Evolutionary conservation across 345 rosid species (phyloP).

Genomic region (Populus pruinosa): DNA sequence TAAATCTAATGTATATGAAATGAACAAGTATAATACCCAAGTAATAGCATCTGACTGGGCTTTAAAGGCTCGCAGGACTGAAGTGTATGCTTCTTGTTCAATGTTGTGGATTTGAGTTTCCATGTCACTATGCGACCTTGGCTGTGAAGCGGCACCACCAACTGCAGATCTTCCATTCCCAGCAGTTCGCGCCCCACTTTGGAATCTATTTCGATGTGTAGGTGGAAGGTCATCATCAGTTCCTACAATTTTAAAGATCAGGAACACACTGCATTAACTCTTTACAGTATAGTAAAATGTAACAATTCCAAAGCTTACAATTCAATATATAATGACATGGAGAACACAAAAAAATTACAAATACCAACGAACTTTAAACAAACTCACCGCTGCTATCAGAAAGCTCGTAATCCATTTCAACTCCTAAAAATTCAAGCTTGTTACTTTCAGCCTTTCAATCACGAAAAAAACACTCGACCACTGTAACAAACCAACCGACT

Average conservation of each 20-base stretch:
- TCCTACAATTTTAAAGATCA: constrained; percentile 46
- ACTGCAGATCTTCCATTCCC: constrained; percentile 85
- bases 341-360: background rate
- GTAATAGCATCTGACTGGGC: constrained; percentile 97
- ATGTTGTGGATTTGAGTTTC: constrained; percentile 85
- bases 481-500: background rate
- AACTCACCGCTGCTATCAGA: constrained; percentile 47
- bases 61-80: constrained; percentile 89
- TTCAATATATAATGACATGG: background rate
- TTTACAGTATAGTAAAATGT: background rate
- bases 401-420: constrained; percentile 34
- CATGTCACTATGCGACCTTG: constrained; percentile 78
- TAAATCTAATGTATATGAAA: background rate
- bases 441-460: background rate
- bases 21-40: constrained; percentile 55
- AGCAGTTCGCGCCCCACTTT: constrained; percentile 59
- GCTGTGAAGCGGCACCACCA: constrained; percentile 50
- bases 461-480: background rate
- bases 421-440: constrained; percentile 5
- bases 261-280: background rate
- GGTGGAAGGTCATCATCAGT: constrained; percentile 99
- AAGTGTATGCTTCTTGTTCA: constrained; percentile 89
- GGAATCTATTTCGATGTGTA: constrained; percentile 83
- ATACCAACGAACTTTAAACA: background rate
- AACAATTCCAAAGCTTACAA: background rate